A percentile compares a stretch with the other conserved stretches of the same genome.
phyloP scores from a whole-genome alignment of 2,329 filamentous ascomycete species.

The Colletotrichum melonis region DNA sequence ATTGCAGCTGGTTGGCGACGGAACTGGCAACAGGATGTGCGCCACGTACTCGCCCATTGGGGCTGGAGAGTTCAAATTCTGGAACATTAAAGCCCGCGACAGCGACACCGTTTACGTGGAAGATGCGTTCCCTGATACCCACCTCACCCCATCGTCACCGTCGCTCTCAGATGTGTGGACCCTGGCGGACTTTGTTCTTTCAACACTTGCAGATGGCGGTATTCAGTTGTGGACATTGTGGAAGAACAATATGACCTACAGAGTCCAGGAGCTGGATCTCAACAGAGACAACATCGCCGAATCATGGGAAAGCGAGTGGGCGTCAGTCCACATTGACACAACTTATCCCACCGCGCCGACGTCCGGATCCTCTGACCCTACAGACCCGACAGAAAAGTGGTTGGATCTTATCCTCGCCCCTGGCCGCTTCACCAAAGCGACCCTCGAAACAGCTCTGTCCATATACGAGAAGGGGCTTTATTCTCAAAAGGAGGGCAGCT shows the following conservation, averaged over 20 bases:
- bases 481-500: conserved; percentile 50
- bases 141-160: conserved; percentile 75
- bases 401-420: conserved; percentile 85
- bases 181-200: conserved; percentile 79
- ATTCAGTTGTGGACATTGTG: conserved; percentile 81
- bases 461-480: conserved; percentile 80
- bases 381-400: conserved; percentile 86
- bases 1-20: conserved; percentile 75
- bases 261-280: conserved; percentile 79
- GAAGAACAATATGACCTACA: conserved; percentile 86
- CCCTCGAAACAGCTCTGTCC: conserved; percentile 83
- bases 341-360: conserved; percentile 64
- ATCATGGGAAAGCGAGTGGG: conserved; percentile 78
- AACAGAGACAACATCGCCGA: conserved; percentile 71
- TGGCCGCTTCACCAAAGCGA: conserved; percentile 81
- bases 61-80: conserved; percentile 94
- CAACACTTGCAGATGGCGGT: conserved; percentile 62
- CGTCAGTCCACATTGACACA: conserved; percentile 72
- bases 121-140: conserved; percentile 74
- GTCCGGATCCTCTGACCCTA: conserved; percentile 72
- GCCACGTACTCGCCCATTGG: conserved; percentile 91
- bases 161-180: conserved; percentile 83
- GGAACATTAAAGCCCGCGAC: conserved; percentile 76
- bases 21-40: conserved; percentile 66
- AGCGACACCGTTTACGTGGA: conserved; percentile 73